These are phyloP conservation scores for Athelia sp. DNA, from an alignment of 1,284 basidiomycete genomes.

Conservation along the genomic window DNA sequence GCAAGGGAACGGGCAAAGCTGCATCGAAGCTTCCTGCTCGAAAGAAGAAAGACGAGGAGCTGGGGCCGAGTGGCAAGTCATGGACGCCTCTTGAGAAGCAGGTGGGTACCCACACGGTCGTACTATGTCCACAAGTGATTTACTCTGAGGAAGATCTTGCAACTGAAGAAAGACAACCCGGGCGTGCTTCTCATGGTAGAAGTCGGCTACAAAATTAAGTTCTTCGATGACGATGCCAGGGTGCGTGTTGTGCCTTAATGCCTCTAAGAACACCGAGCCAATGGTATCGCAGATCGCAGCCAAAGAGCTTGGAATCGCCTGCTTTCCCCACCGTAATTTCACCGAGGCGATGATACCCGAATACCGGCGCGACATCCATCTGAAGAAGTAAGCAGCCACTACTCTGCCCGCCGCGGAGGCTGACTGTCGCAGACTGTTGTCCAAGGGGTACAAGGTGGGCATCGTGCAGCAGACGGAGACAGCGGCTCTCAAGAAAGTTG, in stretches of 20 bases:
- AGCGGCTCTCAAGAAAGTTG: constrained; percentile 89
- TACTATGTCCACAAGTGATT: too few relatives aligned
- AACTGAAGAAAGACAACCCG: constrained; percentile 69
- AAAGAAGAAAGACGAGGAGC: constrained; percentile 37
- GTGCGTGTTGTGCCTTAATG: constrained; percentile 32
- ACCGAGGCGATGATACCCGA: constrained; percentile 79
- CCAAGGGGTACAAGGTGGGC: constrained; percentile 86
- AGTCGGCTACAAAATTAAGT: constrained; percentile 85
- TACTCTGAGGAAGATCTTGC: constrained; percentile 42
- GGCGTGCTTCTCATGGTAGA: constrained; percentile 83
- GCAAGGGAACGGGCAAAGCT: constrained; percentile 26
- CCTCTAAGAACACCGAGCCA: constrained; percentile 4
- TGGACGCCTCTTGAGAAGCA: constrained; percentile 86
- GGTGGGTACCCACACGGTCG: constrained; percentile 37
- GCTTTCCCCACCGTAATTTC: constrained; percentile 78
- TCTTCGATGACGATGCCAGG: constrained; percentile 88
- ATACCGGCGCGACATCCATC: constrained; percentile 79
- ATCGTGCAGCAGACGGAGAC: constrained; percentile 93
- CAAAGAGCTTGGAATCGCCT: constrained; percentile 78
- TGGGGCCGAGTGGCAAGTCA: constrained; percentile 73
- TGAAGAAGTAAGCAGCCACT: constrained; percentile 65
- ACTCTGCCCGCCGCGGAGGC: not conserved
- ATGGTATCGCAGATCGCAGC: constrained; percentile 64
- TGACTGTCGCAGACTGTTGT: constrained; percentile 60
- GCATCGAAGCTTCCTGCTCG: constrained; percentile 6